Conservation (phyloP, 1,284 basidiomycete species). For the Ceratobasidium sp. region DNA sequence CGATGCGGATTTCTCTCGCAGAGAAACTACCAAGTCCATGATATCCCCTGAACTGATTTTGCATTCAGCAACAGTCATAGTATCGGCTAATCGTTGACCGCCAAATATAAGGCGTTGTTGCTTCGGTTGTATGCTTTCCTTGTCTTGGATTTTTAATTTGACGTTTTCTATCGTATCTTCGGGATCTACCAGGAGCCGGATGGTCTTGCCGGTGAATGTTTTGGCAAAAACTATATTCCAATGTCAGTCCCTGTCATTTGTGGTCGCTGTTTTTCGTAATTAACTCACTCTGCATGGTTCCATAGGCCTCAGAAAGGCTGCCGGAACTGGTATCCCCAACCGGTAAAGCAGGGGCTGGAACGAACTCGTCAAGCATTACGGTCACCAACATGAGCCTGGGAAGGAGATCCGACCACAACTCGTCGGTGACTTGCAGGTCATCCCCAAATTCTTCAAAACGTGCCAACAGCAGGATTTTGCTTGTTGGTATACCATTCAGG, state of each 20-base stretch:
- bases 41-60: too few relatives aligned
- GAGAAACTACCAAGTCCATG: too few relatives aligned
- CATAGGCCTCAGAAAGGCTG: too few relatives aligned
- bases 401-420: slow-evolving; percentile 11
- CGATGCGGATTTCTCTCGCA: too few relatives aligned
- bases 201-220: slow-evolving; percentile 95
- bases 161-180: slow-evolving; percentile 98
- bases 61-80: not conserved
- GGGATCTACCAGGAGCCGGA: slow-evolving; percentile 96
- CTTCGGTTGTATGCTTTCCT: slow-evolving; percentile 93
- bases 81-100: slow-evolving; percentile 96
- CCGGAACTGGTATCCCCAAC: not conserved
- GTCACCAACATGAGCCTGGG: slow-evolving; percentile 3
- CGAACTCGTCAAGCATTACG: not conserved
- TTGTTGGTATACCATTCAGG: not conserved
- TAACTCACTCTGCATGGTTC: too few relatives aligned
- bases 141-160: slow-evolving; percentile 94
- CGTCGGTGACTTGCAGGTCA: slow-evolving; percentile 5
- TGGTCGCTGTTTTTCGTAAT: too few relatives aligned
- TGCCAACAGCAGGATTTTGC: not conserved
- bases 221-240: slow-evolving; percentile 4
- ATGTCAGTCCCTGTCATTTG: too few relatives aligned
- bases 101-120: slow-evolving; percentile 98
- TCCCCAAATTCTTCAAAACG: not conserved
- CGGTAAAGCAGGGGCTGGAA: too few relatives aligned